These are phyloP conservation scores for Heliamphora ciliata DNA, from an alignment of 179 eudicot genomes.

Conservation along the genomic window DNA sequence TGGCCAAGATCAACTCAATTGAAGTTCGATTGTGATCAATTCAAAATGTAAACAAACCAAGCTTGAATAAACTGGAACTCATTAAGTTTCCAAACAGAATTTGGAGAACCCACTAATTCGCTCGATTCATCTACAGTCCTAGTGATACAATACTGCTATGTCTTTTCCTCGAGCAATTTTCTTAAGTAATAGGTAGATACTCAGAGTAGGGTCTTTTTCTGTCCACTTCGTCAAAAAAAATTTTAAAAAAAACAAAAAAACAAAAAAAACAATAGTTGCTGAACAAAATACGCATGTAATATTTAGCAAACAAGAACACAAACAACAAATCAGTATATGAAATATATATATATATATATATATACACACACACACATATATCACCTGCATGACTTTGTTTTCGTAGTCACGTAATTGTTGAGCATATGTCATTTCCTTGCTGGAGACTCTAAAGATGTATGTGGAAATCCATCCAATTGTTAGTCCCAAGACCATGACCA, in stretches of 20 bases:
- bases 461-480: constrained; percentile 92
- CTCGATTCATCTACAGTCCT: background rate
- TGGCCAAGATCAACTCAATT: background rate
- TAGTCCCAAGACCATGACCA: constrained; percentile 79
- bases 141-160: background rate
- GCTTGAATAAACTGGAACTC: background rate
- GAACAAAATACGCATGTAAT: background rate
- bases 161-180: background rate
- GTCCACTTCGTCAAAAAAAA: background rate
- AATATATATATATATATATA: no score
- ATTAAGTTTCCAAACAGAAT: background rate
- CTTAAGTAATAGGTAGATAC: background rate
- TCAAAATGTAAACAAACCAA: background rate
- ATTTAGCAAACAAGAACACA: background rate
- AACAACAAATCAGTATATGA: no score
- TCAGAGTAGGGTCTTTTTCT: background rate
- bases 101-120: background rate
- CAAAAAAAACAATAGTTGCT: background rate
- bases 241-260: no score
- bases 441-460: constrained; percentile 87
- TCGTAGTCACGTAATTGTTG: constrained; percentile 91
- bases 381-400: constrained; percentile 88
- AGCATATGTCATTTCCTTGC: constrained; percentile 95
- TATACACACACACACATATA: no score
- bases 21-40: background rate